phyloP scores from a whole-genome alignment of 1,284 basidiomycete species.

The Kwoniella shivajii region DNA sequence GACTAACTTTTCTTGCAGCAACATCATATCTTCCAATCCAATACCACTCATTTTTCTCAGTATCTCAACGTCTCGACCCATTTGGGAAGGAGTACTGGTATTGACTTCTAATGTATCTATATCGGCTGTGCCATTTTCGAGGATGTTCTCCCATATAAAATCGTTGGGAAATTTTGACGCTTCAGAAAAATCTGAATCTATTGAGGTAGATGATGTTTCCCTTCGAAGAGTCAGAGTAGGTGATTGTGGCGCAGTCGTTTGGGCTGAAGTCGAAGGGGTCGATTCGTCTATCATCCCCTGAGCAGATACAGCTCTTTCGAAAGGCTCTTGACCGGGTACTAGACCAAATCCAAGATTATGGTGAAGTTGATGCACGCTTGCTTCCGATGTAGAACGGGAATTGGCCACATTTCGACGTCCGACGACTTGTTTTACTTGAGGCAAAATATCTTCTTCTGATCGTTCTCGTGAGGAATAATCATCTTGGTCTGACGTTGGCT shows the following conservation, averaged over 20 bases:
- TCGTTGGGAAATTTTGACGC: background rate
- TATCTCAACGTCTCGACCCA: conserved; percentile 12
- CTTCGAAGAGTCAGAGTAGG: conserved; percentile 9
- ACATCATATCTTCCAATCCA: conserved; percentile 37
- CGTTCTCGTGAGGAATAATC: background rate
- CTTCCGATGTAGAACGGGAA: conserved; percentile 11
- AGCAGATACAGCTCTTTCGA: conserved; percentile 11
- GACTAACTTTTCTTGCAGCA: conserved; percentile 43
- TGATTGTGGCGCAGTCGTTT: conserved; percentile 1
- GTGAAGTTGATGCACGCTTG: conserved; percentile 7
- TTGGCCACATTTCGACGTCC: conserved; percentile 21
- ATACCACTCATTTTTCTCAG: conserved; percentile 37
- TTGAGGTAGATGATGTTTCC: conserved; percentile 7
- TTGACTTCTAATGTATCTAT: background rate
- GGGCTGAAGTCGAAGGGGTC: background rate
- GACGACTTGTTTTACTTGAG: conserved; percentile 13
- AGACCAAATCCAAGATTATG: conserved; percentile 2
- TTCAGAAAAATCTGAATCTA: conserved; percentile 16
- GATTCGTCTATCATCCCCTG: conserved; percentile 14
- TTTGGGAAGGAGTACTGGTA: background rate
- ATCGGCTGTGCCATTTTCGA: background rate
- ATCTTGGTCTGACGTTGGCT: conserved; percentile 9
- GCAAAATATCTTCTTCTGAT: conserved; percentile 1
- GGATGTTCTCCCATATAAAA: conserved; percentile 10
- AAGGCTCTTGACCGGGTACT: conserved; percentile 1